phyloP scores from a whole-genome alignment of 2,329 filamentous ascomycete species.

The Venturia asperata region DNA sequence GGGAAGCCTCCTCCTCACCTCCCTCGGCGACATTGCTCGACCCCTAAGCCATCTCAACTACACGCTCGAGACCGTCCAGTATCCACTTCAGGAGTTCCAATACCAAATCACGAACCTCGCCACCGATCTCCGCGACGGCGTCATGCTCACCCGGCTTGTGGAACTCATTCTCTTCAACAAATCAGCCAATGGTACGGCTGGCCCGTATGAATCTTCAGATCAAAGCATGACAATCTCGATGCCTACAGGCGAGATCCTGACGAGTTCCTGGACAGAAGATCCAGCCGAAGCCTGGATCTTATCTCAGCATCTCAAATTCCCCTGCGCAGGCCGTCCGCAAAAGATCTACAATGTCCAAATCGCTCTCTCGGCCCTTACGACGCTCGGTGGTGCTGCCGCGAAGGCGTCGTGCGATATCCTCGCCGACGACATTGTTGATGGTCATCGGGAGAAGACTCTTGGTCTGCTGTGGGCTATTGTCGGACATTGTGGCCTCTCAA shows the following conservation, averaged over 20 bases:
- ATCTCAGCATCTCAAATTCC: slow-evolving; percentile 52
- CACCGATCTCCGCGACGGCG: slow-evolving; percentile 55
- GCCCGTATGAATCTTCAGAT: slow-evolving; percentile 24
- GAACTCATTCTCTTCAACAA: slow-evolving; percentile 41
- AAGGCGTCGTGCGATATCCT: slow-evolving; percentile 39
- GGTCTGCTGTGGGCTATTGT: slow-evolving; percentile 54
- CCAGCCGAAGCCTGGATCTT: slow-evolving; percentile 37
- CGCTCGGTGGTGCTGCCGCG: slow-evolving; percentile 35
- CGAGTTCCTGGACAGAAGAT: slow-evolving; percentile 28
- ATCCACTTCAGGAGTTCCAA: slow-evolving; percentile 51
- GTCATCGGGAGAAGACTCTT: slow-evolving; percentile 58
- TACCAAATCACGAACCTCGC: slow-evolving; percentile 55
- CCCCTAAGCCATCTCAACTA: slow-evolving; percentile 52
- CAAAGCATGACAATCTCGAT: slow-evolving; percentile 40
- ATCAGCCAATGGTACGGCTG: slow-evolving; percentile 21
- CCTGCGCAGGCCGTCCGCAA: slow-evolving; percentile 47
- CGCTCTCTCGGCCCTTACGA: slow-evolving; percentile 47
- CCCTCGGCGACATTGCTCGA: slow-evolving; percentile 50
- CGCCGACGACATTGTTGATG: slow-evolving; percentile 55
- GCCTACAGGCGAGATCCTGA: slow-evolving; percentile 39
- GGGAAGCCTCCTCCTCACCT: slow-evolving; percentile 49
- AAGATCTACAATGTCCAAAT: slow-evolving; percentile 55
- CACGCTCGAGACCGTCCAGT: slow-evolving; percentile 47
- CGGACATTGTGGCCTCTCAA: slow-evolving; percentile 48
- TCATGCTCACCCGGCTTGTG: slow-evolving; percentile 52